Conservation (phyloP, 2,329 filamentous ascomycete species). For the Stachybotrys chlorohalonatus region DNA sequence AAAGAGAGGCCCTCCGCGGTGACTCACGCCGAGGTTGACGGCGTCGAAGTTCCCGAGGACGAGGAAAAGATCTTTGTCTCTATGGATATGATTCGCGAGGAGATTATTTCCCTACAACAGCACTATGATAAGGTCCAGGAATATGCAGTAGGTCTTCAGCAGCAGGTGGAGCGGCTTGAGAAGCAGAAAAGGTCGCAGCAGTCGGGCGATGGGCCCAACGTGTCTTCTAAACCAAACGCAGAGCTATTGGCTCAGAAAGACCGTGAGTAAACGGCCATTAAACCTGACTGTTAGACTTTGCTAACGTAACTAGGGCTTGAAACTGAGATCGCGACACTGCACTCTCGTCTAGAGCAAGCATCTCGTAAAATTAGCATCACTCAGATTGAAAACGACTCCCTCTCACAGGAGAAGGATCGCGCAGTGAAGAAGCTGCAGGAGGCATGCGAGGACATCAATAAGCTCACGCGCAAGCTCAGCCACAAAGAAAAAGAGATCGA, state of each 20-base stretch:
- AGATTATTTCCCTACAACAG: constrained; percentile 45
- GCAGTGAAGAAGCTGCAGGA: constrained; percentile 53
- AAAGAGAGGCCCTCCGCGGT: constrained; percentile 20
- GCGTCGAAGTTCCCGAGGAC: constrained; percentile 39
- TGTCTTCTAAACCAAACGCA: constrained; percentile 33
- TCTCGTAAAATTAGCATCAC: constrained; percentile 53
- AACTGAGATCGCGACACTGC: constrained; percentile 48
- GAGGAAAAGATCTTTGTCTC: constrained; percentile 52
- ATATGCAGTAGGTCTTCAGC: constrained; percentile 43
- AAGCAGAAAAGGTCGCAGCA: constrained; percentile 37
- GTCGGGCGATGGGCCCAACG: constrained; percentile 28
- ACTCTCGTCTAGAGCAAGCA: constrained; percentile 51
- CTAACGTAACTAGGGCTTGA: constrained; percentile 39
- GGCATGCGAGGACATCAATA: constrained; percentile 49
- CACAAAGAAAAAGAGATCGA: constrained; percentile 32
- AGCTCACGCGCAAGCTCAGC: constrained; percentile 33
- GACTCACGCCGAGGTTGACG: constrained; percentile 40
- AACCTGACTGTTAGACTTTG: background rate
- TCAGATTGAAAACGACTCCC: constrained; percentile 53
- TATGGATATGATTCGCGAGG: constrained; percentile 52
- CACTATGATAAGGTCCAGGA: constrained; percentile 47
- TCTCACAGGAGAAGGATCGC: constrained; percentile 56
- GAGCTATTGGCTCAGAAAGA: constrained; percentile 43
- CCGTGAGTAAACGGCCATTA: constrained; percentile 31
- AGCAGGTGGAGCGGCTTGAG: constrained; percentile 41